A percentile compares a stretch with the other conserved stretches of the same genome.
Conservation (phyloP, 2,329 filamentous ascomycete genomes). For the Hymenoscyphus linearis region DNA sequence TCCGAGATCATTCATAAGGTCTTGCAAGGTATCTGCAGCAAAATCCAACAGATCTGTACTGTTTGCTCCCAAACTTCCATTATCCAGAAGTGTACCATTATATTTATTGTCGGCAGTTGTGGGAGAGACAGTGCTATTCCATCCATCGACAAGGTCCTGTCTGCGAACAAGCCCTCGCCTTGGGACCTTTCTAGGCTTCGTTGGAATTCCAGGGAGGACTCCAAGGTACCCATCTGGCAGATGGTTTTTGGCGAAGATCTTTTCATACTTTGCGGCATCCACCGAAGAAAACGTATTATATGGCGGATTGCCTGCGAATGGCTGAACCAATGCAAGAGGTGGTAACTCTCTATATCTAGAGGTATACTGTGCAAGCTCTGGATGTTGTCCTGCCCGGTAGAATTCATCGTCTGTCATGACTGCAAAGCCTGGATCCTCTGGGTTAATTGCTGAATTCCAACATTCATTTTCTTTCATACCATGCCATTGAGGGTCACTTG, state of each 20-base stretch:
- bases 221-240: too few species aligned
- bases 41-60: not conserved
- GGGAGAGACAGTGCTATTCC: too few species aligned
- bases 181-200: too few species aligned
- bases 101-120: not conserved
- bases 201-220: not conserved
- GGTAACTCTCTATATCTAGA: not conserved
- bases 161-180: too few species aligned
- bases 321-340: not conserved
- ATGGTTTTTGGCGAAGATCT: too few species aligned
- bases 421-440: slow-evolving; percentile 1
- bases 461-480: not conserved
- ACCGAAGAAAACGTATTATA: not conserved
- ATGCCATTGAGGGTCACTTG: not conserved
- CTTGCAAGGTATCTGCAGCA: not conserved
- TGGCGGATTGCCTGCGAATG: too few species aligned
- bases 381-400: slow-evolving; percentile 1
- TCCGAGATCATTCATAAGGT: not conserved
- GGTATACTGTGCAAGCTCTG: not conserved
- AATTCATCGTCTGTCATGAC: not conserved
- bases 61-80: not conserved
- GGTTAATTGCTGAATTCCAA: not conserved
- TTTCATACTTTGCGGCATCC: too few species aligned
- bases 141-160: too few species aligned
- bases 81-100: not conserved